Evolutionary conservation across 2,329 filamentous ascomycete genomes (phyloP), one percentile per base, ranked within the genome.

Genomic region (Drechslerella stenobrocha): DNA sequence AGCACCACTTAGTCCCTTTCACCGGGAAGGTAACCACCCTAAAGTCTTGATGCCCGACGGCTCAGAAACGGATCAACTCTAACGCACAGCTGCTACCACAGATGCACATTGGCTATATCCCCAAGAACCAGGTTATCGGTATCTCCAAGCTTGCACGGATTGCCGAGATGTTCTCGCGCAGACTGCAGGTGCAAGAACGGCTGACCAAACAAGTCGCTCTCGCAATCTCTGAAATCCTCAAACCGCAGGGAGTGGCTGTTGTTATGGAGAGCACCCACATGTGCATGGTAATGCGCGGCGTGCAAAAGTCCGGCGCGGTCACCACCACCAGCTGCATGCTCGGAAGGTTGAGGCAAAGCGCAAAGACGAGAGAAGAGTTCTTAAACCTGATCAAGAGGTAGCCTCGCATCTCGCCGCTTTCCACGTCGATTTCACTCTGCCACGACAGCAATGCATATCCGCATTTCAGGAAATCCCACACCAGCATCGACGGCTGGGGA

Each of bases 41-140:
- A 70, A 18, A 13, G 13, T 13, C 24, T 11, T 20, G 18, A 24
- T 18, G n/a, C 51, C 5, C 6, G 34, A 18, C 26, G n/a, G 15
- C 2, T 3, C 8, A 15, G 42, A 42, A 15, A 2, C 35, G 18
- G 13, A 13, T 15, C 13, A n/a, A n/a, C n/a, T n/a, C 71, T 72
- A 57, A 71, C 61, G 53, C 26, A 32, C 22, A 5, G 3, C 32
- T 40, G 72, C 26, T 24, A 34, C 3, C 42, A 9, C 35, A 95
- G 89, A 97, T 98, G 89, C 93, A 98, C 78, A 97, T 98, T 73
- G 93, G 91, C 63, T 98, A 98, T 78, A 97, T 98, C 70, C 93
- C 93, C 26, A 85, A 87, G 74, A 84, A 90, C 75, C 86, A 91
- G 64, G 91, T 98, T 52, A 90, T 98, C 70, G 93, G 93, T 50